A percentile compares a stretch with the other conserved stretches of the same genome.
These are phyloP conservation scores for Mortierella sp. DNA, from an alignment of 371 early-diverging fungal species.

Conservation along the genomic window DNA sequence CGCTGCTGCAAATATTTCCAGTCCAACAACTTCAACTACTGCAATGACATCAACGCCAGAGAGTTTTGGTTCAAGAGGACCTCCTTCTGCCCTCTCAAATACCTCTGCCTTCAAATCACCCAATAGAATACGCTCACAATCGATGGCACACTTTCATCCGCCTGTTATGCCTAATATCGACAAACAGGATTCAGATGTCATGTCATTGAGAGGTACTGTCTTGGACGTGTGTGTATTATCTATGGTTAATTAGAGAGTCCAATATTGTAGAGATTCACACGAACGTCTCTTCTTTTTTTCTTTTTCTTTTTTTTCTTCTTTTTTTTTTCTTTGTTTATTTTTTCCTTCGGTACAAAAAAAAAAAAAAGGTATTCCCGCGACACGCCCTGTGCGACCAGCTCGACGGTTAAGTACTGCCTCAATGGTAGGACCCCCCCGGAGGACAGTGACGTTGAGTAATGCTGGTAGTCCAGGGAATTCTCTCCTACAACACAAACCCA, in stretches of 20 bases:
- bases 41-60: background rate
- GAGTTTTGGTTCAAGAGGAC: background rate
- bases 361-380: constrained; percentile 3
- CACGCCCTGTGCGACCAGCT: constrained; percentile 15
- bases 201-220: constrained; percentile 21
- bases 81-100: constrained; percentile 4
- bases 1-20: constrained; percentile 13
- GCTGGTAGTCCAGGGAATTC: constrained; percentile 5
- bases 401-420: constrained; percentile 38
- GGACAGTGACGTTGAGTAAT: constrained; percentile 22
- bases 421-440: constrained; percentile 35
- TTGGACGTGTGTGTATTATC: background rate
- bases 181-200: constrained; percentile 6
- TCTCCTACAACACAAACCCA: constrained; percentile 32
- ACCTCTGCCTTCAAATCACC: constrained; percentile 12
- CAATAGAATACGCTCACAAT: constrained; percentile 39
- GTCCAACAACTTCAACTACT: background rate
- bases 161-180: constrained; percentile 23
- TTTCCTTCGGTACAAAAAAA: background rate
- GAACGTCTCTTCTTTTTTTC: background rate
- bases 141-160: constrained; percentile 48
- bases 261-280: background rate
- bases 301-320: constrained; percentile 2
- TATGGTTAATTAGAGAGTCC: no score
- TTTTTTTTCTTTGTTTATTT: background rate